Evolutionary conservation across 2,329 filamentous ascomycete species (phyloP).

Genomic region (Metarhizium album): DNA sequence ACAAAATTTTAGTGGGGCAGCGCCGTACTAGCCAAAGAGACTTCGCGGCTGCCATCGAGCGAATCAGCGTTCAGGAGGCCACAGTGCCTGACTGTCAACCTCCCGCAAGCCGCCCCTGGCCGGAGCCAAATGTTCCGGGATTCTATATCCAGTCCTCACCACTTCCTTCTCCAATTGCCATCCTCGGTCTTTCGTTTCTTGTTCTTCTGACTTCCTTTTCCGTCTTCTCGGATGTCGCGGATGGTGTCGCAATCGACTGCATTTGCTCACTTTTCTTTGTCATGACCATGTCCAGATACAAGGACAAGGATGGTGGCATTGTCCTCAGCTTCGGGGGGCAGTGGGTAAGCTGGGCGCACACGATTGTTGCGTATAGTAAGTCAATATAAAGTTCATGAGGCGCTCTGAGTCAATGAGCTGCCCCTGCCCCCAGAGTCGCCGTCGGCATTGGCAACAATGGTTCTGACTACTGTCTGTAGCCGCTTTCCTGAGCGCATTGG

Average conservation of each 20-base stretch:
- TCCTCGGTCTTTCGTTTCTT: conserved; percentile 2
- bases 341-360: conserved; percentile 88
- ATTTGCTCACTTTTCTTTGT: conserved; percentile 9
- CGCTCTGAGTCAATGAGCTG: not conserved
- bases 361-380: conserved; percentile 67
- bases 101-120: too few species aligned
- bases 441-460: not conserved
- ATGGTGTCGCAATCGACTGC: conserved; percentile 16
- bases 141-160: conserved; percentile 3
- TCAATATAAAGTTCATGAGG: conserved; percentile 9
- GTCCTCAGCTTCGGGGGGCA: conserved; percentile 64
- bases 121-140: conserved; percentile 8
- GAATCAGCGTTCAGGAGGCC: not conserved
- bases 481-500: conserved; percentile 77
- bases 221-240: conserved; percentile 19
- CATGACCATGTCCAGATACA: conserved; percentile 37
- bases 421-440: not conserved
- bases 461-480: conserved; percentile 32
- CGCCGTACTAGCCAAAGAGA: too few species aligned
- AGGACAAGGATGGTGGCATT: conserved; percentile 53
- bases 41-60: not conserved
- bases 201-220: not conserved
- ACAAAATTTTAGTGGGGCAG: conserved; percentile 14
- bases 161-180: conserved; percentile 1
- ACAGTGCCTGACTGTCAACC: not conserved